These are phyloP conservation scores for Candida manassasensis DNA, from an alignment of 805 yeast genomes.

Conservation along the genomic window DNA sequence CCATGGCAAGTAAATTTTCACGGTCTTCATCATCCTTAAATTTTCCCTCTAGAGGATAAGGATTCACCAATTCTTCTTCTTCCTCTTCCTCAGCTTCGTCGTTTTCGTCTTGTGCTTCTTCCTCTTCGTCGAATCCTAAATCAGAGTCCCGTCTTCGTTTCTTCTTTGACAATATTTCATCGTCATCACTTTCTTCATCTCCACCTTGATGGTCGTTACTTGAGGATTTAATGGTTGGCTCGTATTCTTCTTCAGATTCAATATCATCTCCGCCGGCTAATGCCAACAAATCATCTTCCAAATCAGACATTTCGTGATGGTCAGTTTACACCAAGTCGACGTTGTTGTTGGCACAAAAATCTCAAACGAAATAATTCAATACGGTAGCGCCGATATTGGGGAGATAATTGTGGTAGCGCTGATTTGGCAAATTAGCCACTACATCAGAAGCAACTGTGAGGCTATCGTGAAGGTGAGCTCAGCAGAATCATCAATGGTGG, in stretches of 20 bases:
- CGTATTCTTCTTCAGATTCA: conserved; percentile 27
- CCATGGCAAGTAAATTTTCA: conserved; percentile 60
- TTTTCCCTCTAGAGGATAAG: conserved; percentile 92
- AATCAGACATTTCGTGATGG: conserved; percentile 66
- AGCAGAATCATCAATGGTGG: too few species aligned
- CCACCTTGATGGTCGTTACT: conserved; percentile 19
- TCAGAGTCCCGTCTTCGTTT: conserved; percentile 17
- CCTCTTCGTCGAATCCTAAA: conserved; percentile 30
- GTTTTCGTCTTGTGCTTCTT: conserved; percentile 20
- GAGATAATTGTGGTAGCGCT: too few species aligned
- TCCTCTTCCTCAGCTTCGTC: conserved; percentile 28
- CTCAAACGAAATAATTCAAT: too few species aligned
- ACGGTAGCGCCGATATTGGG: too few species aligned
- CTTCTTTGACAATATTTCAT: conserved; percentile 5
- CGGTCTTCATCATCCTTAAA: conserved; percentile 81
- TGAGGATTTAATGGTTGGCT: conserved; percentile 3
- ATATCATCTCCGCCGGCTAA: conserved; percentile 62
- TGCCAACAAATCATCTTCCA: conserved; percentile 94
- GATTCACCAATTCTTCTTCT: conserved; percentile 46
- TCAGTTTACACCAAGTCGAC: too few species aligned
- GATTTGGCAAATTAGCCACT: too few species aligned
- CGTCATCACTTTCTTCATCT: conserved; percentile 4
- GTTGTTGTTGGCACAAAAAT: too few species aligned
- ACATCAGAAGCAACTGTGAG: too few species aligned
- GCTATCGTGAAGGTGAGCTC: too few species aligned